A percentile compares a stretch with the other conserved stretches of the same genome.
phyloP scores from a whole-genome alignment of 2,329 filamentous ascomycete species.

The Stenocarpella maydis region DNA sequence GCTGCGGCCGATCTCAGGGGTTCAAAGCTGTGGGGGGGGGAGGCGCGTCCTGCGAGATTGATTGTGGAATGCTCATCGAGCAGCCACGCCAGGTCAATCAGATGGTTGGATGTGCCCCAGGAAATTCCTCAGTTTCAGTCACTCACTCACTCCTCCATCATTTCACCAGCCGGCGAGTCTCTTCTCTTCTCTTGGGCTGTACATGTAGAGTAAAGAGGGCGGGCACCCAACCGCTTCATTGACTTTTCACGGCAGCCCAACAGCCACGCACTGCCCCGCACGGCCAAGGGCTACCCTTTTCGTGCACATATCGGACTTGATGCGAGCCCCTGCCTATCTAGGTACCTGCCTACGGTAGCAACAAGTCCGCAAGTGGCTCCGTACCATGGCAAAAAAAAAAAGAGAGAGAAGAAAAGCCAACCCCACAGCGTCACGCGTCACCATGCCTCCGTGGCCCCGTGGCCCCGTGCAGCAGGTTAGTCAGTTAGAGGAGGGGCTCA shows the following conservation, averaged over 20 bases:
- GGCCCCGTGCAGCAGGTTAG: neutral
- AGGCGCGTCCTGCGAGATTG: conserved; percentile 22
- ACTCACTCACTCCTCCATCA: neutral
- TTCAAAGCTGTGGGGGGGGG: conserved; percentile 30
- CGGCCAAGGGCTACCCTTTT: neutral
- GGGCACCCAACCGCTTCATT: neutral
- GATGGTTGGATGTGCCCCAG: neutral
- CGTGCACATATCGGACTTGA: conserved; percentile 7
- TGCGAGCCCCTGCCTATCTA: conserved; percentile 20
- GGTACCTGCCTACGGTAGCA: conserved; percentile 13
- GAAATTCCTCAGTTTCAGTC: neutral
- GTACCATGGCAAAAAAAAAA: conserved; percentile 11
- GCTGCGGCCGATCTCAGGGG: conserved; percentile 30
- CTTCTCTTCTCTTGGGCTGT: neutral
- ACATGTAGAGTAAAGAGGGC: neutral
- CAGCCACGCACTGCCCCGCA: too few species aligned
- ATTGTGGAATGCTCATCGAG: conserved; percentile 28
- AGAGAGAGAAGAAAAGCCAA: conserved; percentile 9
- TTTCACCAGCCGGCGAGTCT: neutral
- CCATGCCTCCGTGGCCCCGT: neutral
- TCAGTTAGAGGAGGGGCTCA: conserved; percentile 10
- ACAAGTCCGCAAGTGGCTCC: conserved; percentile 8
- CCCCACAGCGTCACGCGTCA: conserved; percentile 13
- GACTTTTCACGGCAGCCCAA: neutral
- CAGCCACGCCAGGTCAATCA: conserved; percentile 21